These are phyloP conservation scores for Penicillium daleae DNA, from an alignment of 495 filamentous ascomycete genomes.

Conservation along the genomic window DNA sequence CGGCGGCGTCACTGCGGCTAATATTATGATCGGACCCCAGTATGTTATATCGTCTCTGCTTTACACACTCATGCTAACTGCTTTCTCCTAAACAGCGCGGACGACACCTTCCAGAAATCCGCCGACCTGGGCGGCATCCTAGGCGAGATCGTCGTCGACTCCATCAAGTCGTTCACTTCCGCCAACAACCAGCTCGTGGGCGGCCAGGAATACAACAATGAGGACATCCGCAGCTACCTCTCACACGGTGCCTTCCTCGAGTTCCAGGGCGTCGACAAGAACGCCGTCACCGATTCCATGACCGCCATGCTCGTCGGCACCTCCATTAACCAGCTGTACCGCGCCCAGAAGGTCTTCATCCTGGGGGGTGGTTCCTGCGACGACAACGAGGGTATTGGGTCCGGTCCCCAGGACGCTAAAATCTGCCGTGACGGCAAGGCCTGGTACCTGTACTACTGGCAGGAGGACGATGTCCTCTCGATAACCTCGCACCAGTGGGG, in stretches of 20 bases:
- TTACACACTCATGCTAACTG: neutral
- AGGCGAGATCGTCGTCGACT: conserved; percentile 22
- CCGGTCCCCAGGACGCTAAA: conserved; percentile 20
- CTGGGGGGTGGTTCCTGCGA: conserved; percentile 35
- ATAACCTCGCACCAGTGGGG: conserved; percentile 31
- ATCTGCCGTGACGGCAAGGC: conserved; percentile 31
- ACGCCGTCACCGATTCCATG: conserved; percentile 25
- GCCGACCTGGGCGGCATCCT: conserved; percentile 32
- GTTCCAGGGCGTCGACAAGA: conserved; percentile 30
- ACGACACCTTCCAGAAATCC: conserved; percentile 32
- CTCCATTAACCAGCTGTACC: conserved; percentile 30
- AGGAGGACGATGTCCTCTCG: conserved; percentile 25
- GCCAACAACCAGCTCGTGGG: conserved; percentile 34
- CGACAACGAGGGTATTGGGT: conserved; percentile 31
- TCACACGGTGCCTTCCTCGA: conserved; percentile 26
- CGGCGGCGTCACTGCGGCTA: conserved; percentile 10
- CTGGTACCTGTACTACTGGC: conserved; percentile 38
- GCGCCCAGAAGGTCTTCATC: conserved; percentile 32
- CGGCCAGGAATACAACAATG: conserved; percentile 26
- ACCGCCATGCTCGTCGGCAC: conserved; percentile 27
- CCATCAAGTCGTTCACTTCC: conserved; percentile 25
- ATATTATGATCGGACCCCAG: conserved; percentile 9
- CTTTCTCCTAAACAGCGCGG: conserved; percentile 20
- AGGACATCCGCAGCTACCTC: conserved; percentile 32
- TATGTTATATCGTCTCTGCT: conserved; percentile 3